Base-by-base conservation (phyloP, 1,139 yeast species). In the Pichia sp. region DNA sequence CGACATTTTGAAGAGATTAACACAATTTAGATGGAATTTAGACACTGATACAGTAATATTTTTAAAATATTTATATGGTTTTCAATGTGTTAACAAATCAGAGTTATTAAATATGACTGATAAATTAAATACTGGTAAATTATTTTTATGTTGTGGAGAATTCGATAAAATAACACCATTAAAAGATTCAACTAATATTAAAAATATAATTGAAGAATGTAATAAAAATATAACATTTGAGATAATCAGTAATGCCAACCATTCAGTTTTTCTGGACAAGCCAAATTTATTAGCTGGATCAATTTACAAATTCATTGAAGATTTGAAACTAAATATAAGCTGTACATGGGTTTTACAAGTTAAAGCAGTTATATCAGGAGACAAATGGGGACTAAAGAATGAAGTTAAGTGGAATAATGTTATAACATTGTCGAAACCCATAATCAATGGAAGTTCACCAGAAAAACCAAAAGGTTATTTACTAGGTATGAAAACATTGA, bases 341-440 rank as follows among this genome's bases (percentile, higher is more conserved):
- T 75, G 77, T 53, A 81, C 83, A 7, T 67, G 70, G 70, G 68
- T 67, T 11, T 54, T 67, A 47, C 60, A 67, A 54, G 60, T 67
- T 25, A 80, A 83, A 61, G 87, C 87, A 2, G 75, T 78, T 52
- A 74, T 80, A 6, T 75, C 81, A 22, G 85, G 85, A 1, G 85
- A 80, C 60, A 86, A 86, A 66, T 86, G 93, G 93, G 87, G 90
- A 33, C 68, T 86, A 56, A 86, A 86, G 65, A 86, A 86, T 62
- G 87, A 84, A 63, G 74, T 73, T 55, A 86, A 86, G 64, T 86
- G 95, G 95, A 73, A 76, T 62, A 70, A 74, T 43, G 73, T 82
- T 5, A 73, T 74, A 49, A 74, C 83, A 0, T 72, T 82, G 1
- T 83, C 77, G 39, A 69, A 58, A 46, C 75, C 73, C 49, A 71